Base-by-base conservation (phyloP, 2,329 filamentous ascomycete species). In the Ophiostoma quercus region DNA sequence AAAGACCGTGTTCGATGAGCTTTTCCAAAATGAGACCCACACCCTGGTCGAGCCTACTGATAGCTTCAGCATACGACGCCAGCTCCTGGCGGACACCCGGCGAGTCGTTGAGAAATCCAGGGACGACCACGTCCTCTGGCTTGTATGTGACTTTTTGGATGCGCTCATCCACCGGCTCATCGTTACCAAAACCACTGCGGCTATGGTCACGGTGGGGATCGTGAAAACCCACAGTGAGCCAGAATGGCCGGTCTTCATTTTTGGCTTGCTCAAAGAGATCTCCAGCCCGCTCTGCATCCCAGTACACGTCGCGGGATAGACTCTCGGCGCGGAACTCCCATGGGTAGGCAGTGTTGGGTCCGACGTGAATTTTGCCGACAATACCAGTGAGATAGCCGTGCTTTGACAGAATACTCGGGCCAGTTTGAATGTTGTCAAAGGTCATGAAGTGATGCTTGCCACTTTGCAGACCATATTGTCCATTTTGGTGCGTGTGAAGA, bases 281-380 rank as follows among this genome's bases (percentile, higher is more conserved):
- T 9, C 73, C 77, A 0, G 79, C 79, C 60, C 77, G 76, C 32
- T 79, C 79, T 0, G 82, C 80, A 8, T 79, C 76, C 73, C 75
- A 76, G 14, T 76, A 76, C 5, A 84, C 81, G 71, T 85, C 79
- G 12, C 83, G 77, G 3, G 76, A 83, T 4, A 76, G 76, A 69
- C 81, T 83, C 70, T 80, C 79, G 34, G 77, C 75, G n/a, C 75
- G 68, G 14, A 77, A 73, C 60, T 81, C 74, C 82, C 82, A 84
- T 0, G 80, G 80, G 70, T 83, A 84, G 0, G 76, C 76, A 0
- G 67, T 66, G 0, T 68, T 62, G 0, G 82, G 82, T 0, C 81
- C 81, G 12, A 84, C 82, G 66, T 84, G 83, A 0, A 84, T 75
- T 73, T 84, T 84, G 2, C 81, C 81, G 2, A 84, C 74, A 29